These are phyloP conservation scores for Rhynchospora breviuscula DNA, from an alignment of 176 grass and related monocot genomes.

Conservation along the genomic window DNA sequence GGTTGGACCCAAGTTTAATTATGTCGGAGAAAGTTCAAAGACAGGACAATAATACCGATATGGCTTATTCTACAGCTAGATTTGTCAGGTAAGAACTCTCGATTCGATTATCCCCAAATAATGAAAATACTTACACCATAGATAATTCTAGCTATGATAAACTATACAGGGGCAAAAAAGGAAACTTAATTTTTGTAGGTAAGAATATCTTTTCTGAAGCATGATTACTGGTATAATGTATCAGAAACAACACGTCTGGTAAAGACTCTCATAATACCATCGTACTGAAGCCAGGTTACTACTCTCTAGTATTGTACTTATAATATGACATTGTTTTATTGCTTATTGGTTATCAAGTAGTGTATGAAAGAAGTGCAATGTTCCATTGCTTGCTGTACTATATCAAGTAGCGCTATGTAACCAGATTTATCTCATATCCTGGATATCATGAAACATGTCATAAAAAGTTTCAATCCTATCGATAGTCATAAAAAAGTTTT, in stretches of 20 bases:
- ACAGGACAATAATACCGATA: constrained; percentile 18
- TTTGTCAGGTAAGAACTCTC: constrained; percentile 56
- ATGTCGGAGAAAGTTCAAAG: background rate
- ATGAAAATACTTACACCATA: constrained; percentile 5
- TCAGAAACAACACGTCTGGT: constrained; percentile 4
- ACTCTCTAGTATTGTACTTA: background rate
- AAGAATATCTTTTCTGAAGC: background rate
- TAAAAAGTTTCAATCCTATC: background rate
- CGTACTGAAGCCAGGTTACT: background rate
- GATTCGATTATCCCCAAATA: background rate
- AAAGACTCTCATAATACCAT: background rate
- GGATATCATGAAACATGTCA: background rate
- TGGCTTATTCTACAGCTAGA: constrained; percentile 45
- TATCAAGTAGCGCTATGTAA: too few relatives aligned
- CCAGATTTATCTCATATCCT: background rate
- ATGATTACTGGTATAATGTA: background rate
- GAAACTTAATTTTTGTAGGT: background rate
- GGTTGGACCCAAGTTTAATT: constrained; percentile 6
- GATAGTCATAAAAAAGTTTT: background rate
- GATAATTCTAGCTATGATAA: background rate
- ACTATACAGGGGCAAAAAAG: background rate
- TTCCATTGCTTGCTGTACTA: too few relatives aligned
- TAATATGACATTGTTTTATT: background rate
- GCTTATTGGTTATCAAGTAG: background rate
- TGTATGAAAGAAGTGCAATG: background rate